Evolutionary conservation across 2,329 filamentous ascomycete species (phyloP).

Genomic region (Venturia carpophila): DNA sequence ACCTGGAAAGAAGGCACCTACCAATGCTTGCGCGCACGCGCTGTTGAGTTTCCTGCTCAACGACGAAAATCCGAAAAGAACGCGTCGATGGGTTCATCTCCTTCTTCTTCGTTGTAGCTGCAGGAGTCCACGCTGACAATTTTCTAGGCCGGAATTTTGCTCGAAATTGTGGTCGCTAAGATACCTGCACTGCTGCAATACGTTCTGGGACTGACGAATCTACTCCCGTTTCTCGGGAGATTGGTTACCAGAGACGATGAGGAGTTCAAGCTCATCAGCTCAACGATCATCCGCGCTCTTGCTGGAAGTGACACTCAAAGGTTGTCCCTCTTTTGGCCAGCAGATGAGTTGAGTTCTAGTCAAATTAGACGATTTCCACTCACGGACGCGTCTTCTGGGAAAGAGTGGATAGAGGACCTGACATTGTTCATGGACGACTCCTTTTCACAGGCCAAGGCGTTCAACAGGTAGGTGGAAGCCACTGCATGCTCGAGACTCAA

Average conservation of each 20-base stretch:
- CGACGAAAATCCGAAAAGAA: constrained; percentile 3
- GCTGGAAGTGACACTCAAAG: constrained; percentile 7
- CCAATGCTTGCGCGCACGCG: neutral
- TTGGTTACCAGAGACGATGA: constrained; percentile 4
- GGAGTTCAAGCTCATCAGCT: constrained; percentile 9
- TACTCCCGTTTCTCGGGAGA: constrained; percentile 3
- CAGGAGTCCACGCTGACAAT: neutral
- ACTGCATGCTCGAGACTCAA: too few relatives aligned
- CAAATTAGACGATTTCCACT: constrained; percentile 8
- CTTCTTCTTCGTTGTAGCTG: neutral
- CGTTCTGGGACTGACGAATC: constrained; percentile 5
- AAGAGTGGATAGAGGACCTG: constrained; percentile 13
- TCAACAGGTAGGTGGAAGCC: neutral
- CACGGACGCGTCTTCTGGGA: neutral
- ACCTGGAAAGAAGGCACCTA: neutral
- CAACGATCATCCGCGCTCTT: constrained; percentile 13
- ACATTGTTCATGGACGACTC: constrained; percentile 4
- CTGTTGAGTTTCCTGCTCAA: neutral
- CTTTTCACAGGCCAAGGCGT: constrained; percentile 8
- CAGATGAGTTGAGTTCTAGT: constrained; percentile 1
- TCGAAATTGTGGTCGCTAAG: neutral
- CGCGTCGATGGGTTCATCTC: constrained; percentile 13
- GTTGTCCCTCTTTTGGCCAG: constrained; percentile 13
- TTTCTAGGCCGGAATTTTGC: constrained; percentile 2
- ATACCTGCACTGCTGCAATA: neutral